Evolutionary conservation across 2,329 filamentous ascomycete species (phyloP).

Genomic region (Ophiostoma ulmi): DNA sequence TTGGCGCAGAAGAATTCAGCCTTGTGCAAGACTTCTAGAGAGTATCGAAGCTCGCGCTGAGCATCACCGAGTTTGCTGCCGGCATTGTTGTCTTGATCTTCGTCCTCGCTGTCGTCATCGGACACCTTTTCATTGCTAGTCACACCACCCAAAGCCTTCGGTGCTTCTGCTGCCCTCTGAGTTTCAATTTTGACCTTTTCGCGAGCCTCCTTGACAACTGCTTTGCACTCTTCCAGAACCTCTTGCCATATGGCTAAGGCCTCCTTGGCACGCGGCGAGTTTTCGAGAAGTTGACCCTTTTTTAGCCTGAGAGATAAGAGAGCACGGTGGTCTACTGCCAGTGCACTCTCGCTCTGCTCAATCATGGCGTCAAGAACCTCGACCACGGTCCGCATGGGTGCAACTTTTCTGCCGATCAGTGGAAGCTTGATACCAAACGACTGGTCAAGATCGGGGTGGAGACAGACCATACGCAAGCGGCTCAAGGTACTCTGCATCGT

Average conservation of each 20-base stretch:
- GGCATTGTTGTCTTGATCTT: conserved; percentile 34
- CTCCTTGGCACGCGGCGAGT: conserved; percentile 60
- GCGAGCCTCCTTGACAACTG: conserved; percentile 59
- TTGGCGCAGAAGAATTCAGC: conserved; percentile 82
- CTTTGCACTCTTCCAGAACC: conserved; percentile 46
- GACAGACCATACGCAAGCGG: conserved; percentile 37
- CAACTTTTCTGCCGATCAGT: conserved; percentile 56
- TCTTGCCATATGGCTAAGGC: conserved; percentile 66
- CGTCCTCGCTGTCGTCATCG: conserved; percentile 35
- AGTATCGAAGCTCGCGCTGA: conserved; percentile 62
- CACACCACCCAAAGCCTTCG: conserved; percentile 4
- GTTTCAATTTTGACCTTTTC: conserved; percentile 53
- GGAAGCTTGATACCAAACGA: conserved; percentile 32
- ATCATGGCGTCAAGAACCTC: conserved; percentile 91
- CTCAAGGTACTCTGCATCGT: conserved; percentile 76
- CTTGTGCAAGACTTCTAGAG: conserved; percentile 75
- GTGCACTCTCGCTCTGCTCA: conserved; percentile 66
- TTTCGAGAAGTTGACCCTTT: conserved; percentile 73
- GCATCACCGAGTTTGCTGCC: conserved; percentile 49
- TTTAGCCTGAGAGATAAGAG: conserved; percentile 60
- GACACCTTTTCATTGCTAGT: conserved; percentile 27
- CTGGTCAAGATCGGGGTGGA: conserved; percentile 77
- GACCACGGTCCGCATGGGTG: conserved; percentile 71
- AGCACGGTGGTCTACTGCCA: conserved; percentile 64
- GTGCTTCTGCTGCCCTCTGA: conserved; percentile 24